Evolutionary conservation across 352 stramenopile genomes (phyloP).

Genomic region (Phytophthora aleatoria): DNA sequence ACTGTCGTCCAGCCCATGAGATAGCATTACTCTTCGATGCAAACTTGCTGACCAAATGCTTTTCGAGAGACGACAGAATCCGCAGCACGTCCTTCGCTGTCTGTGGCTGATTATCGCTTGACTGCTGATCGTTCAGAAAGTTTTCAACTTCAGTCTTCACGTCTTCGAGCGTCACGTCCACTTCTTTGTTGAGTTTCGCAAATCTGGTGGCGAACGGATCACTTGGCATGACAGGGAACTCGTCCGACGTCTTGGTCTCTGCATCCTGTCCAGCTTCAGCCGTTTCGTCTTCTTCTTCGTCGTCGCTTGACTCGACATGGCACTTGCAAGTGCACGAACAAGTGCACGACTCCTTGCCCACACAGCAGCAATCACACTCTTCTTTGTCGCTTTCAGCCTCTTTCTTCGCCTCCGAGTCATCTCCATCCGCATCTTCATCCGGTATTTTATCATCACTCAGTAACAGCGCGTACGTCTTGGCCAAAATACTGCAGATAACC

Average conservation of each 20-base stretch:
- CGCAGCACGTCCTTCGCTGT: constrained; percentile 43
- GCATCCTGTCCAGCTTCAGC: not conserved
- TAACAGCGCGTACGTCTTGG: constrained; percentile 82
- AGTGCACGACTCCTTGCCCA: constrained; percentile 58
- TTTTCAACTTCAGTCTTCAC: constrained; percentile 35
- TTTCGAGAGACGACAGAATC: constrained; percentile 46
- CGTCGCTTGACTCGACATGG: constrained; percentile 68
- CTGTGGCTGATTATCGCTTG: constrained; percentile 14
- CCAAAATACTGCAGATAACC: constrained; percentile 86
- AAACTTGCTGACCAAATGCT: constrained; percentile 32
- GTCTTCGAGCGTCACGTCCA: constrained; percentile 30
- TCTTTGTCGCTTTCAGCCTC: constrained; percentile 56
- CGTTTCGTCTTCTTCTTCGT: constrained; percentile 34
- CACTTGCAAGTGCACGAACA: constrained; percentile 73
- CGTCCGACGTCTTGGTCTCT: constrained; percentile 1
- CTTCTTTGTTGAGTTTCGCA: constrained; percentile 18
- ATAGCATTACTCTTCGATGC: constrained; percentile 3
- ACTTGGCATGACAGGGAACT: constrained; percentile 30
- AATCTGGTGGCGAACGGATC: constrained; percentile 24
- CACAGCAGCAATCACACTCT: constrained; percentile 79
- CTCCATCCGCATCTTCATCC: constrained; percentile 25
- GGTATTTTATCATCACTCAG: constrained; percentile 74
- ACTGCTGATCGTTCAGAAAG: constrained; percentile 32
- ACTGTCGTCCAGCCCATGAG: constrained; percentile 28
- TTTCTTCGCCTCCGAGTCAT: constrained; percentile 6